These are phyloP conservation scores for Capniomyces stellatus DNA, from an alignment of 371 early-diverging fungal genomes.

Conservation along the genomic window DNA sequence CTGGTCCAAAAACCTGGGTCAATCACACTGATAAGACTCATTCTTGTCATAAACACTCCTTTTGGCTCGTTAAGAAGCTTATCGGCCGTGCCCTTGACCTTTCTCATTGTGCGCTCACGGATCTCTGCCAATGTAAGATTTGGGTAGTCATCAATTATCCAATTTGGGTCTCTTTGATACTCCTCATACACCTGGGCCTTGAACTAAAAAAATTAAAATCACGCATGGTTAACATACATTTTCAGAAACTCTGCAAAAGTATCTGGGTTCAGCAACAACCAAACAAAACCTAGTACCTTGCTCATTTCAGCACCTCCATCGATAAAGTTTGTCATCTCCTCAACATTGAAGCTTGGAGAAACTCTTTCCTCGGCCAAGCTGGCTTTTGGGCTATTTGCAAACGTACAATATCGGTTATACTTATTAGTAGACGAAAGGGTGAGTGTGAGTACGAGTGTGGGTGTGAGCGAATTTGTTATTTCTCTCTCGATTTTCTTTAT, in stretches of 20 bases:
- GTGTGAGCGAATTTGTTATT: neutral
- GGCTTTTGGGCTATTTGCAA: slow-evolving; percentile 14
- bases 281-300: neutral
- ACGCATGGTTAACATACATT: neutral
- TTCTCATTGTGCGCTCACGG: slow-evolving; percentile 75
- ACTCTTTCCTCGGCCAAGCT: slow-evolving; percentile 47
- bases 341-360: slow-evolving; percentile 52
- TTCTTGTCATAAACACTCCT: slow-evolving; percentile 49
- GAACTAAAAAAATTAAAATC: slow-evolving; percentile 21
- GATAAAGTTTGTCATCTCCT: slow-evolving; percentile 59
- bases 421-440: neutral
- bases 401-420: neutral
- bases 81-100: slow-evolving; percentile 55
- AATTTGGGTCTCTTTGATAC: slow-evolving; percentile 74
- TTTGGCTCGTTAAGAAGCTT: slow-evolving; percentile 58
- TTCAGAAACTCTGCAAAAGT: slow-evolving; percentile 14
- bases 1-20: slow-evolving; percentile 87
- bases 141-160: slow-evolving; percentile 61
- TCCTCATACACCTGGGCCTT: slow-evolving; percentile 69
- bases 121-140: slow-evolving; percentile 56
- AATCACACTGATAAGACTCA: slow-evolving; percentile 61
- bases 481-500: neutral
- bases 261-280: neutral
- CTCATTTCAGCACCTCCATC: slow-evolving; percentile 58
- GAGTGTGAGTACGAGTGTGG: neutral